Base-by-base conservation (phyloP, 225 moss, liverwort and hornwort genomes). In the Thuidium tamariscinum region DNA sequence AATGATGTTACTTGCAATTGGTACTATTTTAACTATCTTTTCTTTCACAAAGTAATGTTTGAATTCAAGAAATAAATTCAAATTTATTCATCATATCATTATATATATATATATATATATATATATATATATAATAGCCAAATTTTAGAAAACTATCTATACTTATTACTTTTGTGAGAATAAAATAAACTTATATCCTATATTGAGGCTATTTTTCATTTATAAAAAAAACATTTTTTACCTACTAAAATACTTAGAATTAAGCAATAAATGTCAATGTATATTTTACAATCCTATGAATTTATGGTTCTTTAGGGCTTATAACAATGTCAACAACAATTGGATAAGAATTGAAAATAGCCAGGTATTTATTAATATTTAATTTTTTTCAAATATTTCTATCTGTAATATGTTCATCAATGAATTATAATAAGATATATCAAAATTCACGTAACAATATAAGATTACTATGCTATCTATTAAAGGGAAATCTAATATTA, bases 1-100 rank as follows among this genome's bases (percentile, higher is more conserved):
- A 79, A 60, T 0, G 83, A 87, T 1, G 85, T 85, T 22, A 87
- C 89, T 27, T 91, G 91, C 41, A 52, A 52, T 17, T 91, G 91
- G 91, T 91, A 85, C 1, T 39, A 22, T 57, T 48, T 68, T 3
- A 46, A 16, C 0, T 55, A 4, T 26, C 7, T 65, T 74, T 19
- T 21, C 14, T 2, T 46, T 46, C 0, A 13, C 11, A 76, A n/a
- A 30, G 26, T 20, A 1, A 48, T 18, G 1, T 46, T 71, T 66
- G 5, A 17, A 42, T 30, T 60, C 5, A 30, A 41, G 3, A 19
- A 23, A 52, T 8, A n/a, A 52, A n/a, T n/a, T n/a, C 14, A 52
- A 32, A 8, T 22, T 51, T 20, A 3, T 51, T 49, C 34, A 1
- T 30, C 7, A 7, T 7, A 20, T 20, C 8, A 20, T 7, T 17